Evolutionary conservation across 441 rosid species (phyloP).

Genomic region (Adansonia gregorii): DNA sequence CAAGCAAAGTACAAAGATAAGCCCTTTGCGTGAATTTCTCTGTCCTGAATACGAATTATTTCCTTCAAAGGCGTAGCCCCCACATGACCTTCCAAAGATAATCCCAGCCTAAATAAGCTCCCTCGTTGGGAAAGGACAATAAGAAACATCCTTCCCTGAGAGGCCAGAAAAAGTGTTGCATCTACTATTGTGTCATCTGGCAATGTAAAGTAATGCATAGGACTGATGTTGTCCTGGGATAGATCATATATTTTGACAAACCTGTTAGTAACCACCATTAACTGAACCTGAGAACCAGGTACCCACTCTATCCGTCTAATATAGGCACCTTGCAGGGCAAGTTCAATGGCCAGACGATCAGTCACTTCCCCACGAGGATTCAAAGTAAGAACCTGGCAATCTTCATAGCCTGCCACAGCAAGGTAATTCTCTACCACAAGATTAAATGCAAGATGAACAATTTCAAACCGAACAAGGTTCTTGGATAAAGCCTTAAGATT

Average conservation of each 20-base stretch:
- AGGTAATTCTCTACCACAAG: constrained; percentile 90
- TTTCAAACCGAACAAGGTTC: constrained; percentile 97
- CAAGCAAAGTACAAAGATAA: constrained; percentile 87
- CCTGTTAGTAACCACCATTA: constrained; percentile 92
- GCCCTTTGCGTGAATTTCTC: constrained; percentile 82
- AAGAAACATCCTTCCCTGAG: constrained; percentile 86
- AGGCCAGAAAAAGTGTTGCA: constrained; percentile 83
- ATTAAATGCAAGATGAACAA: constrained; percentile 92
- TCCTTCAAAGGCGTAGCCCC: constrained; percentile 95
- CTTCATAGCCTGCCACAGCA: constrained; percentile 99
- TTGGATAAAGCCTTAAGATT: constrained; percentile 97
- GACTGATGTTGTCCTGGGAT: constrained; percentile 97
- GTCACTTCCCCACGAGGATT: constrained; percentile 99
- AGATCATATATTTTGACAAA: constrained; percentile 98
- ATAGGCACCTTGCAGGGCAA: constrained; percentile 96
- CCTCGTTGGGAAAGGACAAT: constrained; percentile 94
- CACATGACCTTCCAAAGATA: constrained; percentile 78
- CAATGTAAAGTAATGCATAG: constrained; percentile 90
- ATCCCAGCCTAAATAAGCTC: constrained; percentile 75
- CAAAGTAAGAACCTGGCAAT: constrained; percentile 94
- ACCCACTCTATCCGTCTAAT: constrained; percentile 96
- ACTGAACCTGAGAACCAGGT: constrained; percentile 97
- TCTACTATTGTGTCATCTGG: constrained; percentile 88
- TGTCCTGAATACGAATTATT: constrained; percentile 64
- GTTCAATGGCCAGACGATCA: constrained; percentile 99